A percentile compares a stretch with the other conserved stretches of the same genome.
These are phyloP conservation scores for Ambrosiella beaveri DNA, from an alignment of 2,329 filamentous ascomycete species.

Conservation along the genomic window DNA sequence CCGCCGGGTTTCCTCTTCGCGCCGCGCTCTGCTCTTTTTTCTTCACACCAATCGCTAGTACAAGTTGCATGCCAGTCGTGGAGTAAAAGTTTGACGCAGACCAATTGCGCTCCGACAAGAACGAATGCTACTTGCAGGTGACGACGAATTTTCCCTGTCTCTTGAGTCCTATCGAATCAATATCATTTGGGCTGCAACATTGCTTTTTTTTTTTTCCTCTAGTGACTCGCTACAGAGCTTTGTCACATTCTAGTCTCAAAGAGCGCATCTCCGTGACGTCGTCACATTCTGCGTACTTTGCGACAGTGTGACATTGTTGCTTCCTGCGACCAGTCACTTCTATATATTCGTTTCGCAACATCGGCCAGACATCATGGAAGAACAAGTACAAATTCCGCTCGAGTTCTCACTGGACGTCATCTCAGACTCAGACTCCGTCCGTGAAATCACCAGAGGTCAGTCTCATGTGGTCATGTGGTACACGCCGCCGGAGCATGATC, in stretches of 20 bases:
- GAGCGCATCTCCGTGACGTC: neutral
- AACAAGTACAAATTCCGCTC: conserved; percentile 26
- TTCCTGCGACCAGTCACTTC: neutral
- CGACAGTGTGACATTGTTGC: neutral
- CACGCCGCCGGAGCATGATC: neutral
- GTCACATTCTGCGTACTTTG: neutral
- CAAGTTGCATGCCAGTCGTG: conserved; percentile 2
- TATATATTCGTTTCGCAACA: neutral
- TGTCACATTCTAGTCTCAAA: neutral
- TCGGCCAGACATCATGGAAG: conserved; percentile 25
- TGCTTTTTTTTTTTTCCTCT: neutral
- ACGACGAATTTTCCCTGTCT: conserved; percentile 2
- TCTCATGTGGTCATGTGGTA: neutral
- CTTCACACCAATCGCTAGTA: neutral
- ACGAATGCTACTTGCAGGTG: neutral
- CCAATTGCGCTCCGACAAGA: neutral
- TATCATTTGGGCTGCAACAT: neutral
- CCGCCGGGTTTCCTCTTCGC: neutral
- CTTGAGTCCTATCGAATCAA: neutral
- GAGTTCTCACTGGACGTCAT: conserved; percentile 92
- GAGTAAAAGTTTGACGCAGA: conserved; percentile 3
- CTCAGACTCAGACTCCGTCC: conserved; percentile 74
- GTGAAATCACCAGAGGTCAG: conserved; percentile 79
- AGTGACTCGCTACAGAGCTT: neutral
- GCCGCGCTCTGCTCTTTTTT: neutral